Evolutionary conservation across 1,139 yeast species (phyloP), one percentile per base, ranked within the genome.

Genomic region (Pichia sp.): DNA sequence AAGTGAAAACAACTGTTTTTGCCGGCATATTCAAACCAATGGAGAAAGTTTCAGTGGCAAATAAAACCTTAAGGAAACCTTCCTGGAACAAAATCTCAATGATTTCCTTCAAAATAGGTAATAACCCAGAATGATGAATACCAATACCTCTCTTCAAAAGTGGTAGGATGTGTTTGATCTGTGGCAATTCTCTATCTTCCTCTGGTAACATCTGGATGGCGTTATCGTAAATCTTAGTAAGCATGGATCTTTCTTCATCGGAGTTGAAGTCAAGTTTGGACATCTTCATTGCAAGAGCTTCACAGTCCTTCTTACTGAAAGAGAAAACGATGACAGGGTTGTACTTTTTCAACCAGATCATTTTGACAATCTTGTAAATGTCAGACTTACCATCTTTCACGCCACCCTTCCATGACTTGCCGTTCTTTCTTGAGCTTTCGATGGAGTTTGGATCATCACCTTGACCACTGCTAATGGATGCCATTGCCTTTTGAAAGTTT

Each of bases 261-360:
- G 81, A 77, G 58, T 88, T 91, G 63, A 91, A 88, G 58, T 91
- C 96, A 40, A 91, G 67, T 57, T 88, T 91, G 28, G 95, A 82
- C 96, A 93, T 86, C 50, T 91, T 87, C 60, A 87, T 64, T 0
- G 98, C 98, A 46, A 88, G 68, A 10, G 84, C 73, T 62, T 93
- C 99, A 66, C 98, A 93, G 55, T 93, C 98, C 55, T 96, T 76
- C 57, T 93, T 93, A 54, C 94, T 81, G 58, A 93, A 93, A 21
- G 96, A 86, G 63, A 93, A 93, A 13, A 93, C 97, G 67, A 93
- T 93, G 29, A 93, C 98, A 1, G 99, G 99, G 53, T 91, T 91
- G 62, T 86, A 91, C 52, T 87, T 81, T 56, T 88, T 88, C 66
- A 81, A 72, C 84, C 94, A 91, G 55, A 93, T 87, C 97, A 93